Evolutionary conservation across 129 eudicot species (phyloP).

Genomic region (Helianthus annuus): DNA sequence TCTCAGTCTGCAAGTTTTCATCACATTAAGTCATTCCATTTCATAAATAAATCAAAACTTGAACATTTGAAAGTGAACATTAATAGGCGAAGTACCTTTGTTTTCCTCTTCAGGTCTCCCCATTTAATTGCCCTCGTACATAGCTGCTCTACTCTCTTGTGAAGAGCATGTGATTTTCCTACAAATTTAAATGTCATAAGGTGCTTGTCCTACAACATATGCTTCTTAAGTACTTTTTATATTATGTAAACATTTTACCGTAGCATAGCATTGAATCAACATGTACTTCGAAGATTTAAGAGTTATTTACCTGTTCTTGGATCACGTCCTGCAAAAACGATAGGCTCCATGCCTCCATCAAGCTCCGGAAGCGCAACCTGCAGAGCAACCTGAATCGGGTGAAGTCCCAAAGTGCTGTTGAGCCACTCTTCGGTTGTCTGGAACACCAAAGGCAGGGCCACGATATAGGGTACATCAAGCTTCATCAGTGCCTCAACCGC

Average conservation of each 20-base stretch:
- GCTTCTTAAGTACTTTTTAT: neutral
- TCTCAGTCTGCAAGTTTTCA: conserved; percentile 60
- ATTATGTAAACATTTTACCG: neutral
- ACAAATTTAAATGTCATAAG: conserved; percentile 19
- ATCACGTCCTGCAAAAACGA: conserved; percentile 91
- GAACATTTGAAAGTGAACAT: neutral
- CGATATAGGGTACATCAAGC: conserved; percentile 96
- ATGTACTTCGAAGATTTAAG: too few species aligned
- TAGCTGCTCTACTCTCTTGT: conserved; percentile 97
- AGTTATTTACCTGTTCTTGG: conserved; percentile 78
- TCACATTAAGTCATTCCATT: neutral
- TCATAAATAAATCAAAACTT: neutral
- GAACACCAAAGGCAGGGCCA: conserved; percentile 93
- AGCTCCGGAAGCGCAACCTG: conserved; percentile 99
- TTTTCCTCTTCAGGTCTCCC: conserved; percentile 82
- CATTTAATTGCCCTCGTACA: conserved; percentile 95
- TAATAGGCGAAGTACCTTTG: conserved; percentile 51
- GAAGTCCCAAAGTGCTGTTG: conserved; percentile 94
- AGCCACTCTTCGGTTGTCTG: conserved; percentile 99
- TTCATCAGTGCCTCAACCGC: conserved; percentile 92
- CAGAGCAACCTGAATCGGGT: conserved; percentile 98
- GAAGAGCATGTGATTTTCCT: conserved; percentile 99
- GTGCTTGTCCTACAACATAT: conserved; percentile 10
- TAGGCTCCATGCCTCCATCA: conserved; percentile 99
- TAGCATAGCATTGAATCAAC: neutral